Evolutionary conservation across 352 stramenopile genomes (phyloP), one percentile per base, ranked within the genome.

Genomic region (Phytophthora syringae): DNA sequence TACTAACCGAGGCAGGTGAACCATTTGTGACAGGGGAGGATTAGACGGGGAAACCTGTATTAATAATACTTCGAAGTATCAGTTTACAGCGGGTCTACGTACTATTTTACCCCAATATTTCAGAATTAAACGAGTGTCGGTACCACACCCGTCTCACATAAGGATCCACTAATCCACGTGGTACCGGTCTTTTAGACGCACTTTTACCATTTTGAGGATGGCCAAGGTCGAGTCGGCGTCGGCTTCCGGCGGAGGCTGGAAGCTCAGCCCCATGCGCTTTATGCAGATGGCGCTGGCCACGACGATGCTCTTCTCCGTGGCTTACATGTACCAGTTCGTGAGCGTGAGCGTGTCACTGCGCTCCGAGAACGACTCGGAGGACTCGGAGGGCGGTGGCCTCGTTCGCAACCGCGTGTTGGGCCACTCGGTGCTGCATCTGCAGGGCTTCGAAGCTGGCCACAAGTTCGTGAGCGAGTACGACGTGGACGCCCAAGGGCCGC

Each of bases 391-490:
- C 22, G 55, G 39, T 10, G 63, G 62, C 22, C 12, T 68, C 2
- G 37, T 79, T 39, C 73, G 70, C 32, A 79, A 82, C 53, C 78
- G 82, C n/a, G 56, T 90, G 28, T 43, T 89, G 15, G 80, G 79
- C 27, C 79, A 93, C 67, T 84, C 77, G 24, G 67, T 80, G 43
- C 68, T 90, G 64, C 69, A 88, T 36, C 65, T 93, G 27, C 79
- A 92, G 63, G 84, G 84, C 60, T 93, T 93, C 56, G 72, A 86
- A 9, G 84, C 73, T 7, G 82, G 65, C n/a, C 76, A 89, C 76
- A 89, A 90, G 72, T 93, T 90, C 36, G 80, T 93, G 28, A 89
- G 76, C 57, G 72, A 85, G 62, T 93, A 93, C 45, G 73, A 94
- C 34, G 78, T 92, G 28, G 68, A 84, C 42, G 70, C 54, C 6